Evolutionary conservation across 345 rosid genomes (phyloP).

Genomic region (Boechera divaricarpa): DNA sequence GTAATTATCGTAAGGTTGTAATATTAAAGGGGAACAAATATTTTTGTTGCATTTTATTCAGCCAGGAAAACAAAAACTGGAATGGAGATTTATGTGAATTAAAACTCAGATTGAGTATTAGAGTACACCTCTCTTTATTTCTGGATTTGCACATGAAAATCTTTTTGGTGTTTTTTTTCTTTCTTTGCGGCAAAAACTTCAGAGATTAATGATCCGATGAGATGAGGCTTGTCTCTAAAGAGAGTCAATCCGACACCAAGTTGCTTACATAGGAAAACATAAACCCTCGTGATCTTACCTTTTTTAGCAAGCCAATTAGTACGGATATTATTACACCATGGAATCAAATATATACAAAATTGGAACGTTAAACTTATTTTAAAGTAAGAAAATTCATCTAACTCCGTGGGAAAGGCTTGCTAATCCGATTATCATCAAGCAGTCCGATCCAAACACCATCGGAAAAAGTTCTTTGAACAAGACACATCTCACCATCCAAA

Average conservation of each 20-base stretch:
- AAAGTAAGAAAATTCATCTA: neutral
- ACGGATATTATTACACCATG: neutral
- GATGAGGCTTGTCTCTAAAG: neutral
- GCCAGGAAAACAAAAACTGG: neutral
- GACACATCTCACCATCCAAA: neutral
- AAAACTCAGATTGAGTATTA: neutral
- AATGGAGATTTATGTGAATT: slow-evolving; percentile 17
- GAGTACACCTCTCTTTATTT: neutral
- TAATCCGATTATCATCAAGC: neutral
- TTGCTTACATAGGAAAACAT: neutral
- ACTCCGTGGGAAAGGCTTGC: neutral
- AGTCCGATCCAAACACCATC: neutral
- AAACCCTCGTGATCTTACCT: neutral
- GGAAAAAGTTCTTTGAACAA: neutral
- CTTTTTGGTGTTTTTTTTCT: neutral
- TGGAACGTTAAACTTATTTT: neutral
- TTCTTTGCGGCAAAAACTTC: neutral
- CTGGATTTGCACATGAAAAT: neutral
- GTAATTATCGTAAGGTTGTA: slow-evolving; percentile 31
- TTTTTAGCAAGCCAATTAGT: neutral
- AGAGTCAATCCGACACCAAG: neutral
- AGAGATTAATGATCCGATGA: neutral
- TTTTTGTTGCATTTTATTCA: slow-evolving; percentile 20
- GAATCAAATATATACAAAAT: neutral
- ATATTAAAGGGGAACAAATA: neutral